Conservation (phyloP, 768 basidiomycete genomes). For the Lentinula sp. region DNA sequence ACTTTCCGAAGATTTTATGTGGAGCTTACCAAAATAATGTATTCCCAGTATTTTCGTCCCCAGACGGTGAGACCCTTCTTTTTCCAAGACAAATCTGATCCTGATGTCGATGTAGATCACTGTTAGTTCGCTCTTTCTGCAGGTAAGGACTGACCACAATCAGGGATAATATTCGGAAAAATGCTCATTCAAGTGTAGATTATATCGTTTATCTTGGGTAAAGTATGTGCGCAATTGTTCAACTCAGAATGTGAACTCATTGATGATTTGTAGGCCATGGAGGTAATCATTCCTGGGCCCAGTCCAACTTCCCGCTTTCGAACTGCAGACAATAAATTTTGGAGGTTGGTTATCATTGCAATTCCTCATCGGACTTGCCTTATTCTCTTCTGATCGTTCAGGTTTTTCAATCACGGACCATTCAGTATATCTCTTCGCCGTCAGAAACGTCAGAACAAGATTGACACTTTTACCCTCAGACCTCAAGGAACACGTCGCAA, state of each 20-base stretch:
- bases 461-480: constrained; percentile 11
- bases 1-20: not conserved
- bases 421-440: constrained; percentile 28
- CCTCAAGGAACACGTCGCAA: constrained; percentile 45
- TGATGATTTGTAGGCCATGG: constrained; percentile 19
- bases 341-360: constrained; percentile 17
- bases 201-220: constrained; percentile 37
- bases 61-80: constrained; percentile 3
- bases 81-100: not conserved
- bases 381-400: not conserved
- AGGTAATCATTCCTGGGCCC: constrained; percentile 20
- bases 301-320: constrained; percentile 14
- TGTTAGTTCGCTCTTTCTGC: constrained; percentile 36
- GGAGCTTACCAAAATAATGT: constrained; percentile 13
- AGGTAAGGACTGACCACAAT: constrained; percentile 7
- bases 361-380: not conserved
- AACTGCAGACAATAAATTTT: constrained; percentile 25
- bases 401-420: constrained; percentile 44
- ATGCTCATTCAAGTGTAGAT: constrained; percentile 13
- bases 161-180: too few relatives aligned
- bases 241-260: not conserved
- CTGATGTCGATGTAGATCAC: constrained; percentile 14
- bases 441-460: not conserved
- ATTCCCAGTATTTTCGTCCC: constrained; percentile 37
- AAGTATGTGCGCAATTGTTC: constrained; percentile 13